Conservation (phyloP, 768 basidiomycete genomes). For the Lactarius psammicola region DNA sequence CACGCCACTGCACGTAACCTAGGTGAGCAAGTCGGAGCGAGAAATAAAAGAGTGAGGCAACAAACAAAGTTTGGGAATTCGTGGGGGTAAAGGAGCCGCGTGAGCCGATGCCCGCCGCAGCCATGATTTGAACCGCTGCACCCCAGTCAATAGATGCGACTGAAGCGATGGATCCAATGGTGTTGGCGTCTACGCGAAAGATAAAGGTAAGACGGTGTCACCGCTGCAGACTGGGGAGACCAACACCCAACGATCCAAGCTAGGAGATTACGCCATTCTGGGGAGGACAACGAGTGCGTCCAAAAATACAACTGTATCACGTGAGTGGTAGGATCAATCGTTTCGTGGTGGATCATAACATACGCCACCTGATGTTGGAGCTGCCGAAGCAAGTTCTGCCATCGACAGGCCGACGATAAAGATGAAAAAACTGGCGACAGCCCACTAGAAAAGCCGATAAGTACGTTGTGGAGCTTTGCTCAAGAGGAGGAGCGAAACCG, state of each 20-base stretch:
- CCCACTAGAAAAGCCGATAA: slow-evolving; percentile 47
- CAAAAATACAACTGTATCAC: slow-evolving; percentile 57
- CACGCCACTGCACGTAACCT: slow-evolving; percentile 49
- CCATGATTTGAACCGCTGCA: slow-evolving; percentile 60
- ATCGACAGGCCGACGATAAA: slow-evolving; percentile 62
- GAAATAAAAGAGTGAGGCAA: slow-evolving; percentile 19
- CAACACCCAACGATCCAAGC: slow-evolving; percentile 63
- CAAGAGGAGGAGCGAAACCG: slow-evolving; percentile 29
- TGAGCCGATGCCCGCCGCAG: slow-evolving; percentile 45
- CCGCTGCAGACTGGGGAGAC: neutral
- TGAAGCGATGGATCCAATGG: slow-evolving; percentile 49
- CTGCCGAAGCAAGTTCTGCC: slow-evolving; percentile 68
- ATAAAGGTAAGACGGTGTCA: neutral
- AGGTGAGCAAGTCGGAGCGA: neutral
- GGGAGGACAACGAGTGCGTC: slow-evolving; percentile 58
- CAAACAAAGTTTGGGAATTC: slow-evolving; percentile 46
- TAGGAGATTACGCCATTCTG: slow-evolving; percentile 55
- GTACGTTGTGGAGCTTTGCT: slow-evolving; percentile 13
- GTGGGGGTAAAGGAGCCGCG: slow-evolving; percentile 41
- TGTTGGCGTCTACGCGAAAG: slow-evolving; percentile 45
- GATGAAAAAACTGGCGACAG: slow-evolving; percentile 61
- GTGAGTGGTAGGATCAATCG: neutral
- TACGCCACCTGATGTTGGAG: slow-evolving; percentile 72
- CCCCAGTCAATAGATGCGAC: slow-evolving; percentile 62
- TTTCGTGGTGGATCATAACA: slow-evolving; percentile 24